Conservation (phyloP, 345 rosid species). For the Sonneratia caseolaris region DNA sequence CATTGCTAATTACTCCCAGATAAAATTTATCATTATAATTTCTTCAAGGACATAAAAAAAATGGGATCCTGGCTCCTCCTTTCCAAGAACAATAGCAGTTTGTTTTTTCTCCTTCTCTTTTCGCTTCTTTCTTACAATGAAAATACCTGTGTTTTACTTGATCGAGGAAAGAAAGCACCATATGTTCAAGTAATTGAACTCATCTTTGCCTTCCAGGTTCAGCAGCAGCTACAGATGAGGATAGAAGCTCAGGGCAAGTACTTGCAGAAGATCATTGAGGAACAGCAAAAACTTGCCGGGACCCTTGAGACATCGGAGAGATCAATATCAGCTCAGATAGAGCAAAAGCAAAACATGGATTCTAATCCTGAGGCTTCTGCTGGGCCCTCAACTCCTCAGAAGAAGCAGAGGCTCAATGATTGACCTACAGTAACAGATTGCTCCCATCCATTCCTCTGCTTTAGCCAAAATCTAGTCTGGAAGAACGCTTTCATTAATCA, state of each 20-base stretch:
- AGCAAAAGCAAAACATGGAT: not conserved
- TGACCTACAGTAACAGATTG: not conserved
- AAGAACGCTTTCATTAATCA: not conserved
- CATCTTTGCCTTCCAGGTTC: slow-evolving; percentile 13
- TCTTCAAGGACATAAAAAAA: not conserved
- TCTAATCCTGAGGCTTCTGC: not conserved
- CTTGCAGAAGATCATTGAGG: slow-evolving; percentile 24
- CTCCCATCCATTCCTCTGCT: not conserved
- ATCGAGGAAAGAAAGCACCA: not conserved
- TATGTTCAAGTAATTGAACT: not conserved
- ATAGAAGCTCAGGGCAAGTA: slow-evolving; percentile 22
- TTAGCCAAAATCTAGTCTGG: not conserved
- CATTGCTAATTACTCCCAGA: not conserved
- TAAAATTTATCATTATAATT: not conserved
- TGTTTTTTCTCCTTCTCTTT: not conserved
- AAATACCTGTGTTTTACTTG: not conserved
- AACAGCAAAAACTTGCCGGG: slow-evolving; percentile 17
- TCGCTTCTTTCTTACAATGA: not conserved
- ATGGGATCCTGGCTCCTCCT: no score
- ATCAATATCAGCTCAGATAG: not conserved
- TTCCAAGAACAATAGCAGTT: not conserved
- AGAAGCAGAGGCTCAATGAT: slow-evolving; percentile 7
- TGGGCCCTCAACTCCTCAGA: slow-evolving; percentile 4
- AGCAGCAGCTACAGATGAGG: slow-evolving; percentile 16
- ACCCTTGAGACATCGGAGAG: slow-evolving; percentile 7